Conservation (phyloP, 768 basidiomycete genomes). For the Punctularia strigosozonata region DNA sequence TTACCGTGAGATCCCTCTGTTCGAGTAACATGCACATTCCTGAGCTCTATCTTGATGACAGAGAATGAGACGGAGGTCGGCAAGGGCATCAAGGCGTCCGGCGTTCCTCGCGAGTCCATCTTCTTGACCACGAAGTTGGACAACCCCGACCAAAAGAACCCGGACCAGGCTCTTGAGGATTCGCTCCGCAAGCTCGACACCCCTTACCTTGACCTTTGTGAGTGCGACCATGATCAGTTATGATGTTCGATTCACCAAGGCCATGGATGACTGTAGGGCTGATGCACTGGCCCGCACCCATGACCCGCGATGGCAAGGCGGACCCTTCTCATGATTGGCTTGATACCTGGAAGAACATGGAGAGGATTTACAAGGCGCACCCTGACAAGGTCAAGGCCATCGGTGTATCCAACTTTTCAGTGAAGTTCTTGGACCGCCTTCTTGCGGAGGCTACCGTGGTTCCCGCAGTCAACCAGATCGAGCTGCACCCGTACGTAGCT, state of each 20-base stretch:
- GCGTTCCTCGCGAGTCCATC: constrained; percentile 58
- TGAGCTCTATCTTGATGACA: constrained; percentile 4
- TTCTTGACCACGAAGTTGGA: constrained; percentile 75
- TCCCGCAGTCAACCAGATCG: constrained; percentile 75
- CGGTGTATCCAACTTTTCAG: constrained; percentile 69
- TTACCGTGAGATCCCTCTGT: constrained; percentile 25
- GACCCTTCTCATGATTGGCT: constrained; percentile 51
- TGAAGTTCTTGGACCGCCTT: constrained; percentile 50
- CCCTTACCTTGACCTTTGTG: constrained; percentile 72
- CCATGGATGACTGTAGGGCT: constrained; percentile 33
- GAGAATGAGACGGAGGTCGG: constrained; percentile 77
- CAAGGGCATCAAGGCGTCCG: constrained; percentile 62
- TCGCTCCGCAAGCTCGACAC: constrained; percentile 63
- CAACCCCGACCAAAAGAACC: constrained; percentile 48
- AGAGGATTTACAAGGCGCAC: constrained; percentile 48
- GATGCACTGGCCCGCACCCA: constrained; percentile 78
- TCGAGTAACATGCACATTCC: background rate
- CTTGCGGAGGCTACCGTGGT: constrained; percentile 41
- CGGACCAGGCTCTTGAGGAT: constrained; percentile 48
- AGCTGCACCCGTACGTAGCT: constrained; percentile 52
- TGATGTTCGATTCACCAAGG: background rate
- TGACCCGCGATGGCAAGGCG: constrained; percentile 41
- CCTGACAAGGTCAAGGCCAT: constrained; percentile 71
- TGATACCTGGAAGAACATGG: constrained; percentile 75
- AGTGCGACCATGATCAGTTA: constrained; percentile 10